phyloP scores from a whole-genome alignment of 495 filamentous ascomycete genomes.

The Hypomontagnella monticulosa region DNA sequence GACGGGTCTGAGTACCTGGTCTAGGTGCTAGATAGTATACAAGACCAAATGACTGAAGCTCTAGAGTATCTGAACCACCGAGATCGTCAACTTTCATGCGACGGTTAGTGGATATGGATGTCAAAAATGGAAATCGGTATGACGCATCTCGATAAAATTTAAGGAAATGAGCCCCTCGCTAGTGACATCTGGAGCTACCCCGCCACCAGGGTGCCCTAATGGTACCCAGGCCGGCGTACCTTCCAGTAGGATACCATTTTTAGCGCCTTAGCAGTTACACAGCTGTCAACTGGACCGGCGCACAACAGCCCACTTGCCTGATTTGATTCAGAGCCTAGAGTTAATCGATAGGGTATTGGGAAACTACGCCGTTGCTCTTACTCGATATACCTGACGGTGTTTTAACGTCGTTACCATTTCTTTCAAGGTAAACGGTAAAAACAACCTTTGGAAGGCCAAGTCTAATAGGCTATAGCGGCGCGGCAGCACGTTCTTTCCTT shows the following conservation, averaged over 20 bases:
- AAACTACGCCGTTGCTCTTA: no score
- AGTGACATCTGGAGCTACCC: conserved; percentile 11
- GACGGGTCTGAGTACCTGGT: neutral
- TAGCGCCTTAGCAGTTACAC: no score
- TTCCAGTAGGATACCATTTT: neutral
- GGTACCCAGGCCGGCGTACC: neutral
- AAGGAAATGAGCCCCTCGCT: conserved; percentile 2
- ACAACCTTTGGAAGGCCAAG: neutral
- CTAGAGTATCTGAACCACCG: neutral
- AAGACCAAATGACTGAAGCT: neutral
- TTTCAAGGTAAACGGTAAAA: no score
- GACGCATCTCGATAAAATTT: conserved; percentile 31
- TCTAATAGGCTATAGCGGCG: neutral
- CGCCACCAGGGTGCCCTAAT: neutral
- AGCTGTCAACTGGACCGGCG: no score
- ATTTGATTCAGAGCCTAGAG: no score
- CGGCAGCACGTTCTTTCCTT: no score
- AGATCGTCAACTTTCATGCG: neutral
- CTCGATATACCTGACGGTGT: no score
- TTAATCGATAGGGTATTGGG: no score
- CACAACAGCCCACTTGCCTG: no score
- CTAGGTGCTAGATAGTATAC: neutral
- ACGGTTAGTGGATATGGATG: neutral
- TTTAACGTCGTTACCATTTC: no score
- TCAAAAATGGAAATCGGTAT: conserved; percentile 25